These are phyloP conservation scores for Pilaira anomala DNA, from an alignment of 192 early-diverging fungal species.

Conservation along the genomic window DNA sequence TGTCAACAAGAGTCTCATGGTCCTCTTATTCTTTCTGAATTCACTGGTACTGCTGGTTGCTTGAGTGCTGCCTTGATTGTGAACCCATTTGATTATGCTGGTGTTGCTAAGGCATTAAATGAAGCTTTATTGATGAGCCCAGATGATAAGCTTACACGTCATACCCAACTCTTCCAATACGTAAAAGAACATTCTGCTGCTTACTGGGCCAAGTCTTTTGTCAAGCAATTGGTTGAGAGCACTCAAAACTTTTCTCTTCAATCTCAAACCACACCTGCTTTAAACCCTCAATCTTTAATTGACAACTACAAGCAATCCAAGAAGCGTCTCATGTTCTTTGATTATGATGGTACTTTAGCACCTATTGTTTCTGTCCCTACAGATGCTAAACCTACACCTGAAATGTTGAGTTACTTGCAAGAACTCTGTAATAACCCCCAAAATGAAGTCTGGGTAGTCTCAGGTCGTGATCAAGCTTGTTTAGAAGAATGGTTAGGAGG, in stretches of 20 bases:
- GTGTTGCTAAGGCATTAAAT: constrained; percentile 75
- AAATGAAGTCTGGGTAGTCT: constrained; percentile 92
- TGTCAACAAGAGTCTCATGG: constrained; percentile 83
- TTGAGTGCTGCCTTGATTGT: constrained; percentile 77
- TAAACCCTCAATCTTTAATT: constrained; percentile 36
- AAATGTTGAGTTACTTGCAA: constrained; percentile 79
- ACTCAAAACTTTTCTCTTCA: constrained; percentile 39
- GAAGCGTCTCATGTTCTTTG: constrained; percentile 86
- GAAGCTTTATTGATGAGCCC: constrained; percentile 62
- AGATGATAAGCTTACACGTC: constrained; percentile 59
- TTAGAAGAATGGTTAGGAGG: constrained; percentile 85
- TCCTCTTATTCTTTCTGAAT: constrained; percentile 92
- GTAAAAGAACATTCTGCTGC: constrained; percentile 80
- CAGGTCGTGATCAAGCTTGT: constrained; percentile 83
- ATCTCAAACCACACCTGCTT: constrained; percentile 42
- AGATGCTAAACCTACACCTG: constrained; percentile 79
- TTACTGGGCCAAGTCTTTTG: constrained; percentile 83
- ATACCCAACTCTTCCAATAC: constrained; percentile 69
- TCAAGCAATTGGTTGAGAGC: constrained; percentile 66
- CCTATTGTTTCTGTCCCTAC: constrained; percentile 86
- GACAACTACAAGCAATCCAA: constrained; percentile 54
- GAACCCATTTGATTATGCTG: constrained; percentile 86
- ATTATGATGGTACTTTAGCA: constrained; percentile 97
- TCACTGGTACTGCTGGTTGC: constrained; percentile 89
- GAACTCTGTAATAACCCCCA: constrained; percentile 67